phyloP scores from a whole-genome alignment of 2,329 filamentous ascomycete species.

The Cadophora gregata region DNA sequence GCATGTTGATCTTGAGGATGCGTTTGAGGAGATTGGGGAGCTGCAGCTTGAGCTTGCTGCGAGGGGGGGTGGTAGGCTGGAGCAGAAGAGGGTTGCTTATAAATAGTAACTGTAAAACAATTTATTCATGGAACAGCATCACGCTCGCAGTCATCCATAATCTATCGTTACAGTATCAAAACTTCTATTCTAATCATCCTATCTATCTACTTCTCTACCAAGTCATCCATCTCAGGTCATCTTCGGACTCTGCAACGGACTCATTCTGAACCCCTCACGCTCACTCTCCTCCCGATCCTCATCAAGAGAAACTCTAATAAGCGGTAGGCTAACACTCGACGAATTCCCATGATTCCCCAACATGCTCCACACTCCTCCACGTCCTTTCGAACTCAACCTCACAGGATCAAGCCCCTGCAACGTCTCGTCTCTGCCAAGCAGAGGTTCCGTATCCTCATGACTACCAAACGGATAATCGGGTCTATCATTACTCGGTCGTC shows the following conservation, averaged over 20 bases:
- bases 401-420: constrained; percentile 1
- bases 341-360: background rate
- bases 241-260: background rate
- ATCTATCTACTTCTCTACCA: background rate
- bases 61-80: constrained; percentile 9
- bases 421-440: background rate
- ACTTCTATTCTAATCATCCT: background rate
- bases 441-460: background rate
- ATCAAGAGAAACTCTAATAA: background rate
- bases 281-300: background rate
- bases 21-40: constrained; percentile 38
- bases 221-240: background rate
- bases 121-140: too few relatives aligned
- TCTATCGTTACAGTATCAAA: background rate
- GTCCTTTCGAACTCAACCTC: background rate
- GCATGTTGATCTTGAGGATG: constrained; percentile 58
- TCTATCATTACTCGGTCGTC: background rate
- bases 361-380: background rate
- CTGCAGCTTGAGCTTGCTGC: background rate
- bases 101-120: too few relatives aligned
- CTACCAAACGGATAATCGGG: background rate
- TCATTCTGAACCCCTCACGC: background rate
- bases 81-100: background rate
- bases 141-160: background rate
- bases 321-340: background rate